Conservation (phyloP, 805 yeast species). For the Ogataea corticis region DNA sequence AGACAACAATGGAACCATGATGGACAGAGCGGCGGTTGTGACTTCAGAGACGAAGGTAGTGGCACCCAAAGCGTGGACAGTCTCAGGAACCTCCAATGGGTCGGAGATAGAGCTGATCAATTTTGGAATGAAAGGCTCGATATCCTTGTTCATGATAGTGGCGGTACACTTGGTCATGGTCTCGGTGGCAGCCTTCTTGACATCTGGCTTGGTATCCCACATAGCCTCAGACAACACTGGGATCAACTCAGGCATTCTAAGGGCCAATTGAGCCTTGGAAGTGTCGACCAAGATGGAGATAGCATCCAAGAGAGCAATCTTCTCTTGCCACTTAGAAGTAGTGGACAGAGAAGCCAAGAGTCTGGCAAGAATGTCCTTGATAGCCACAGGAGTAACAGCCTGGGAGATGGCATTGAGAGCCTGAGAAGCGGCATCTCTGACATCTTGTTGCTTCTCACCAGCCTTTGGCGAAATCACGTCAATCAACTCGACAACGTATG, state of each 20-base stretch:
- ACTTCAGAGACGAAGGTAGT: constrained; percentile 99
- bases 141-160: constrained; percentile 99
- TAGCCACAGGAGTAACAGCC: constrained; percentile 88
- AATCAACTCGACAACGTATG: constrained; percentile 81
- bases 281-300: constrained; percentile 86
- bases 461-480: constrained; percentile 70
- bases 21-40: constrained; percentile 98
- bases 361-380: constrained; percentile 86
- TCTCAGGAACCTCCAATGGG: constrained; percentile 98
- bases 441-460: constrained; percentile 87
- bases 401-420: constrained; percentile 78
- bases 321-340: constrained; percentile 97
- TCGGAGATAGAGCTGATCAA: constrained; percentile 95
- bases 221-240: constrained; percentile 98
- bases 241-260: constrained; percentile 99
- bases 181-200: constrained; percentile 92
- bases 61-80: constrained; percentile 98
- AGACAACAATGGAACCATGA: constrained; percentile 97
- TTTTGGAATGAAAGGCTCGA: constrained; percentile 97
- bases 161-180: constrained; percentile 96
- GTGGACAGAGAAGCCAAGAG: constrained; percentile 64
- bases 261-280: constrained; percentile 93
- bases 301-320: constrained; percentile 85
- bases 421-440: constrained; percentile 69
- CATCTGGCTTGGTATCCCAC: constrained; percentile 99